These are phyloP conservation scores for Aurantiochytrium sp. DNA, from an alignment of 108 stramenopile species.

Conservation along the genomic window DNA sequence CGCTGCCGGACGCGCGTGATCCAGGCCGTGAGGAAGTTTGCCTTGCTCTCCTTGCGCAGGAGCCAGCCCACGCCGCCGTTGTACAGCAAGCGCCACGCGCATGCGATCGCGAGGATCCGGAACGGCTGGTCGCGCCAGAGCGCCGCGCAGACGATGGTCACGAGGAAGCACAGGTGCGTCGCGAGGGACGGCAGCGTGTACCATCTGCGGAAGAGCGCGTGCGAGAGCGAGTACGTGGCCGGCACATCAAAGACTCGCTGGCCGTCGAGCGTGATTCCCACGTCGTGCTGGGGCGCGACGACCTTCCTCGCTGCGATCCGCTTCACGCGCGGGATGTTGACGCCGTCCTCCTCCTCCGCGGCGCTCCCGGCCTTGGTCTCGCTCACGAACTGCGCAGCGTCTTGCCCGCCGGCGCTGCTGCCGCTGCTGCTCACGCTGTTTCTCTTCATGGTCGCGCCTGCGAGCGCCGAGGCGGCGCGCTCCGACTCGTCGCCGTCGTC, in stretches of 20 bases:
- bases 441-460: neutral
- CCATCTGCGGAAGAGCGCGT: neutral
- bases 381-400: neutral
- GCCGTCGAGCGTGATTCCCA: conserved; percentile 1
- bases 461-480: neutral
- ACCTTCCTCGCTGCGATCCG: neutral
- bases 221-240: neutral
- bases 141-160: neutral
- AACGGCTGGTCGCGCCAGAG: neutral
- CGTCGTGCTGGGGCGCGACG: neutral
- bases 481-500: neutral
- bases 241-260: conserved; percentile 10
- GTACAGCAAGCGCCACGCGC: neutral
- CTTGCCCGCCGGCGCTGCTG: neutral
- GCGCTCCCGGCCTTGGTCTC: neutral
- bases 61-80: conserved; percentile 4
- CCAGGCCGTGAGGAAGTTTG: neutral
- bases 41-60: neutral
- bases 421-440: neutral
- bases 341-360: neutral
- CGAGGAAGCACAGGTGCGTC: neutral
- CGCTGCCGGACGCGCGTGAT: neutral
- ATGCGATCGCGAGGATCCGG: neutral
- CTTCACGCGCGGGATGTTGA: neutral
- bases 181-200: neutral